Base-by-base conservation (phyloP, 768 basidiomycete genomes). In the Peribolospora baueri region DNA sequence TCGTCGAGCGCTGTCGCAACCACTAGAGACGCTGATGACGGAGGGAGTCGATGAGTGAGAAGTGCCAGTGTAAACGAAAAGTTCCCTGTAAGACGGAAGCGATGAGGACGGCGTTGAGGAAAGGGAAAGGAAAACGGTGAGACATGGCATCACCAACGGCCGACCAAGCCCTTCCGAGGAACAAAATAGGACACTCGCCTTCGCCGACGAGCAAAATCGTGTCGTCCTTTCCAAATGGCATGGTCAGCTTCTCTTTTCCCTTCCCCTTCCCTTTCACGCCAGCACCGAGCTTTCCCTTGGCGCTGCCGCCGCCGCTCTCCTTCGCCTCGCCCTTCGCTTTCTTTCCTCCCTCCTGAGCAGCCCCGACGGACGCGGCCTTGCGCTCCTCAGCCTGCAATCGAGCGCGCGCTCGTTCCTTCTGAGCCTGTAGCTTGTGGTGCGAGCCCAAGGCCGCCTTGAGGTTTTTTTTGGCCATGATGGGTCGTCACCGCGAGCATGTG, bases 31-130 rank as follows among this genome's bases (percentile, higher is more conserved):
- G 79, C 70, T 0, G 78, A 75, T 3, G 85, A 68, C 58, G 68
- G 64, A 42, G 68, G 55, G 2, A 73, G 71, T 0, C 76, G 72
- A 52, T 70, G 61, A 9, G 70, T 61, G 38, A 84, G 67, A 11
- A 95, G 72, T 11, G 87, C 79, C 38, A 75, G 76, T 3, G 87
- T 74, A 62, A 84, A 97, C 1, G 90, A 91, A 63, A 97, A 95
- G 66, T 95, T 85, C 8, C 67, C 67, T 68, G 54, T 13, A 10
- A 13, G 8, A n/a, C 46, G 8, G 13, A 47, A 9, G 43, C 5
- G 10, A 13, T 4, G 41, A 36, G 52, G n/a, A 38, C 5, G 3
- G 7, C 2, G 5, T 39, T 6, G 37, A n/a, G 48, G 7, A 11
- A 13, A 48, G 6, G 6, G 39, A 6, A 4, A 13, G 6, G 36